Percentiles rank a stretch among this genome's conserved stretches.
Conservation (phyloP, 495 filamentous ascomycete species). For the Hyphodiscus hymeniophilus region DNA sequence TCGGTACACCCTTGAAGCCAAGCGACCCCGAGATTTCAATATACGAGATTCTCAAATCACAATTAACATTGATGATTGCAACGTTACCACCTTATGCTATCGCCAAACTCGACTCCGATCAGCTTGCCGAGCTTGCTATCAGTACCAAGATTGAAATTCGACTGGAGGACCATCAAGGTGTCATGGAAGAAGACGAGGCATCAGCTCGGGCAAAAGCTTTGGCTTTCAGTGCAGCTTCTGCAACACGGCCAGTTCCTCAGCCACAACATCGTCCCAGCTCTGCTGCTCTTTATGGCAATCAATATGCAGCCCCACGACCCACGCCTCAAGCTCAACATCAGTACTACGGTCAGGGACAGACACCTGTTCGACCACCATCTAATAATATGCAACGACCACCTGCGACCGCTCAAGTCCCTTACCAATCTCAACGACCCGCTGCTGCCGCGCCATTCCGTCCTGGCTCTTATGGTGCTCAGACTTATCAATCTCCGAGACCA, state of each 20-base stretch:
- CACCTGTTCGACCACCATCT: conserved; percentile 14
- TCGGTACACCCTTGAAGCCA: conserved; percentile 39
- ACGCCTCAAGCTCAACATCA: conserved; percentile 5
- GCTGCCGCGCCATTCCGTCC: conserved; percentile 16
- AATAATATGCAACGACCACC: conserved; percentile 14
- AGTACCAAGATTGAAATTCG: conserved; percentile 73
- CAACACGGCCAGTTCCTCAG: conserved; percentile 1
- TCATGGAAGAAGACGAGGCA: conserved; percentile 79
- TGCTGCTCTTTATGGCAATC: conserved; percentile 20
- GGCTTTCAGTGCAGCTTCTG: conserved; percentile 2
- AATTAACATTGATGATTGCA: conserved; percentile 62
- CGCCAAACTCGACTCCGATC: conserved; percentile 76
- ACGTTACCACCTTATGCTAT: conserved; percentile 79
- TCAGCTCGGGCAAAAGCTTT: conserved; percentile 27
- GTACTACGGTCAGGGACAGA: conserved; percentile 17
- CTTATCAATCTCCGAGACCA: conserved; percentile 14
- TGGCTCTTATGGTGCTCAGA: conserved; percentile 8
- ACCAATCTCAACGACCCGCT: conserved; percentile 16
- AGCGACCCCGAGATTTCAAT: conserved; percentile 58
- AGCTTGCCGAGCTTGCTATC: conserved; percentile 71
- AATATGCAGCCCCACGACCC: conserved; percentile 16
- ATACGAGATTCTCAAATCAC: conserved; percentile 68
- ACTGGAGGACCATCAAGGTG: conserved; percentile 62
- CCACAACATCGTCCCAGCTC: conserved; percentile 15
- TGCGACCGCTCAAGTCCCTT: conserved; percentile 13